These are phyloP conservation scores for Diaporthe sp. DNA, from an alignment of 2,329 filamentous ascomycete species.

Conservation along the genomic window DNA sequence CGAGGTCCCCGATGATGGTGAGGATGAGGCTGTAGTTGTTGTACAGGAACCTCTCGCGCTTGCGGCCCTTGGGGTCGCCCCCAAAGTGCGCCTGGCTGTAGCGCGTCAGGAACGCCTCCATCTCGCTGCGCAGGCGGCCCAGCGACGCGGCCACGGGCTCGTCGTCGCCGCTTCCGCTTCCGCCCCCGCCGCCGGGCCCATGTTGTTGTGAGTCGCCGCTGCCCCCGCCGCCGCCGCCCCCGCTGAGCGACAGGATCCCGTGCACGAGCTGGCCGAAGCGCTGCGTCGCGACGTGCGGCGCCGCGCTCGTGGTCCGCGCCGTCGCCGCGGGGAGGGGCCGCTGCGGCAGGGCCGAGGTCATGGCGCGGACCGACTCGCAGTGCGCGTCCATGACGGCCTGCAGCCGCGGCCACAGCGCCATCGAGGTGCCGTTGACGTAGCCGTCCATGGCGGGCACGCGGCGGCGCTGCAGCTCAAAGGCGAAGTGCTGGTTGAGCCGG, in stretches of 20 bases:
- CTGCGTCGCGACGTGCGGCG: conserved; percentile 92
- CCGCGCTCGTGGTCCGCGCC: conserved; percentile 76
- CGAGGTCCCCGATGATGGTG: conserved; percentile 86
- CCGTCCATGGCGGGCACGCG: conserved; percentile 90
- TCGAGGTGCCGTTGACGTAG: conserved; percentile 95
- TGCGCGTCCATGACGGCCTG: conserved; percentile 95
- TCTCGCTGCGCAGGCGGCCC: conserved; percentile 81
- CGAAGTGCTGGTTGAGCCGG: conserved; percentile 91
- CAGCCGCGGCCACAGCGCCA: conserved; percentile 96
- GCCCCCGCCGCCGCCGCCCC: conserved; percentile 72
- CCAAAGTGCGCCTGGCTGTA: conserved; percentile 78
- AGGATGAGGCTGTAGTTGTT: conserved; percentile 97
- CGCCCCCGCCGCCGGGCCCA: conserved; percentile 76
- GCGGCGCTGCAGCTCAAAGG: conserved; percentile 92
- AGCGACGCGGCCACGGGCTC: conserved; percentile 91
- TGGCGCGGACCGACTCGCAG: conserved; percentile 84
- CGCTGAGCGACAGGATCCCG: conserved; percentile 84
- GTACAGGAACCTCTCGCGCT: conserved; percentile 88
- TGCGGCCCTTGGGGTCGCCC: conserved; percentile 74
- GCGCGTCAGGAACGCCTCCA: conserved; percentile 85
- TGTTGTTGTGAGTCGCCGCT: conserved; percentile 56
- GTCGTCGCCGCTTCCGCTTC: conserved; percentile 79
- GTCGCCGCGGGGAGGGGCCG: conserved; percentile 58
- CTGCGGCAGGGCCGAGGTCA: conserved; percentile 67
- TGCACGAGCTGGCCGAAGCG: conserved; percentile 95